Base-by-base conservation (phyloP, 148 eudicot species). In the Camellia japonica region DNA sequence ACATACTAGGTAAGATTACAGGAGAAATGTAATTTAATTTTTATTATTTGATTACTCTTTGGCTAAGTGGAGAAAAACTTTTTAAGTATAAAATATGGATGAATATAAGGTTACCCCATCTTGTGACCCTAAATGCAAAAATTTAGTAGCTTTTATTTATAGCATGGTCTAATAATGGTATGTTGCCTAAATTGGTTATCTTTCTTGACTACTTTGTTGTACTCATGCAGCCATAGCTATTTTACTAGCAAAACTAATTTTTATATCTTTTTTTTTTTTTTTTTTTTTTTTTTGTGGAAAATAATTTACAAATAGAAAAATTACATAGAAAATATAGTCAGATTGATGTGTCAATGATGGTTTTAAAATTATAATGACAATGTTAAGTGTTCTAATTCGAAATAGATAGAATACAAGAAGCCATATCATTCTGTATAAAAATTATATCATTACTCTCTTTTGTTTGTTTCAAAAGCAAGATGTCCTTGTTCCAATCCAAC, bases 191-290 rank as follows among this genome's bases (percentile, higher is more conserved):
- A 74, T 41, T 20, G 9, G 12, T 10, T 74, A 47, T 30, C 42
- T 19, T 71, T 54, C 76, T 52, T 73, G 76, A 54, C n/a, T 52
- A 73, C 38, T 42, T 54, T 20, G 18, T 58, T 61, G 65, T 55
- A 41, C 23, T 74, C 64, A 55, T 56, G 77, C 23, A 56, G 9
- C 20, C 75, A 74, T 64, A 20, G 9, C 23, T 64, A 30, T 23
- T 64, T 64, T 20, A 64, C 42, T 64, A 1, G 11, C 23, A 30
- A 30, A 12, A 64, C 11, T 23, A 7, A 23, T 11, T 20, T 3
- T 23, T 64, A 64, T 64, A 64, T 19, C 6, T 4, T 18, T 9
- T 67, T 67, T 38, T 18, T 67, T 12, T 47, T 30, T 30, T 30
- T 30, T 30, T 30, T 30, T 12, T 47, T 30, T 30, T 30, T 30